phyloP scores from a whole-genome alignment of 2,329 filamentous ascomycete genomes.

The Venturiaceae sp. region DNA sequence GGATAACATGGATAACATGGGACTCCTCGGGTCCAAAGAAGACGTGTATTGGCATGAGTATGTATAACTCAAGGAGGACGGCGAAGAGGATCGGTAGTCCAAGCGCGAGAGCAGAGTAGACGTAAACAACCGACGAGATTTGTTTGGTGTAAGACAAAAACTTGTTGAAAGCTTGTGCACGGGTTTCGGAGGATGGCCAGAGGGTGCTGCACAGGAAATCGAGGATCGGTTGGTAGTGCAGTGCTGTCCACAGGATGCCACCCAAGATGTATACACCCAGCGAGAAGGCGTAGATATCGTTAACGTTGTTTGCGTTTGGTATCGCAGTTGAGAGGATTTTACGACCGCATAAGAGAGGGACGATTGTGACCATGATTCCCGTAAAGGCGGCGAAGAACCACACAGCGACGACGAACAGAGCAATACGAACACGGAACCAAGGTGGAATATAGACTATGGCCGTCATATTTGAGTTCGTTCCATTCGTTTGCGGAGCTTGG shows the following conservation, averaged over 20 bases:
- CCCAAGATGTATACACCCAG: slow-evolving; percentile 78
- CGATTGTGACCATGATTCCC: slow-evolving; percentile 74
- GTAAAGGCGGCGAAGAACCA: slow-evolving; percentile 90
- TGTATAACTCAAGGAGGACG: slow-evolving; percentile 74
- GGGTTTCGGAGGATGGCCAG: slow-evolving; percentile 13
- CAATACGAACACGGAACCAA: slow-evolving; percentile 69
- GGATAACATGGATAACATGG: slow-evolving; percentile 77
- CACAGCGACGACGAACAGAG: slow-evolving; percentile 77
- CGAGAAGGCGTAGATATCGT: slow-evolving; percentile 95
- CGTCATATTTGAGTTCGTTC: slow-evolving; percentile 32
- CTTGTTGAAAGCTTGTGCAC: neutral
- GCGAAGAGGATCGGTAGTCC: slow-evolving; percentile 74
- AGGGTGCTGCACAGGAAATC: slow-evolving; percentile 19
- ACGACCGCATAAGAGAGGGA: slow-evolving; percentile 79
- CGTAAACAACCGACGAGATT: slow-evolving; percentile 54
- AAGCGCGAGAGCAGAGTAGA: slow-evolving; percentile 65
- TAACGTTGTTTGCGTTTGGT: slow-evolving; percentile 56
- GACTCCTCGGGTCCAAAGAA: slow-evolving; percentile 27
- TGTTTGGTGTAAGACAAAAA: slow-evolving; percentile 18
- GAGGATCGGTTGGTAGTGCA: slow-evolving; percentile 31
- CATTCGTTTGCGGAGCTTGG: slow-evolving; percentile 20
- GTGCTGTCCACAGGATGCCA: slow-evolving; percentile 50
- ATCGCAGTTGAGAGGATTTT: slow-evolving; percentile 65
- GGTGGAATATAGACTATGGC: slow-evolving; percentile 66
- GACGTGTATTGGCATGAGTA: slow-evolving; percentile 69